Base-by-base conservation (phyloP, 805 yeast species). In the Wickerhamomyces silvicola region DNA sequence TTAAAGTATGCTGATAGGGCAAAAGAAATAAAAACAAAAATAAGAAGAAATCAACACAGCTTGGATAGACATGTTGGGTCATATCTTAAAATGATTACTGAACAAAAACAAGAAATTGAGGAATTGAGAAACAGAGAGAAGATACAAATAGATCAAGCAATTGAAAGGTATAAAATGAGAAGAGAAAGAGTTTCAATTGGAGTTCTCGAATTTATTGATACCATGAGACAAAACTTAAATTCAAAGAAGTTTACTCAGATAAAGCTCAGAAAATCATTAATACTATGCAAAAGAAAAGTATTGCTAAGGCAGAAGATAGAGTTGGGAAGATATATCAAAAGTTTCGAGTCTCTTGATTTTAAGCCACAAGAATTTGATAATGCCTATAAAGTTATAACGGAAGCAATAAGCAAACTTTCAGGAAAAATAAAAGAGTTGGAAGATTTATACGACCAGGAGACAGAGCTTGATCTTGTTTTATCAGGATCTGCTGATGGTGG, bases 1-100 rank as follows among this genome's bases (percentile, higher is more conserved):
- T 68, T 90, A 39, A 84, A 85, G 52, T 90, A 88, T 56, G 97
- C 97, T 0, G 78, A 86, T 52, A 64, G 96, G 25, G 97, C 96
- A 11, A 87, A 87, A 51, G 87, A 81, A 43, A 88, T 88, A 45
- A 83, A 83, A 51, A 88, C 95, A 0, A 84, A 83, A 44, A 63
- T 83, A 3, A 66, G 72, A 3, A 59, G 92, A 39, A 87, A 87
- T 50, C 78, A 76, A 39, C 86, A 77, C 32, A 79, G 76, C 36
- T 66, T 87, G 39, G 84, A 80, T 49, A 64, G 90, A 26, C 95
- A 85, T 57, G 88, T 86, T 27, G 86, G 92, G 0, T 78, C 88
- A 4, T 87, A 86, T 50, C 60, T 84, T 49, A 78, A 79, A 56
- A 81, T 82, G 81, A 86, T 86, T 22, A 75, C 87, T 3, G 87